phyloP scores from a whole-genome alignment of 352 stramenopile genomes.

The Globisporangium canariense region DNA sequence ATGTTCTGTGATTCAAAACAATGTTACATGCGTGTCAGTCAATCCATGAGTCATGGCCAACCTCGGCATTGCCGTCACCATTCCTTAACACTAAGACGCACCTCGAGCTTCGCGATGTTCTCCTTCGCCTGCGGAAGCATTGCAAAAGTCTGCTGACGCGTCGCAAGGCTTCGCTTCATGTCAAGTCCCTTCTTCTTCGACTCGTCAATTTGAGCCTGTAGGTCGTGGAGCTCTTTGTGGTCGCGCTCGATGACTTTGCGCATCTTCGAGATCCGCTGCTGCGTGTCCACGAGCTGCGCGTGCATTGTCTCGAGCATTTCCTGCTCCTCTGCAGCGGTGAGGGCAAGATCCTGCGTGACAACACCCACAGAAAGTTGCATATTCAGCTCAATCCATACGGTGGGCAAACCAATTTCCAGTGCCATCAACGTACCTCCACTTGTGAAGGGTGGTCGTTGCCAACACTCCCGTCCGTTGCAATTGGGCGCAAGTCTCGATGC shows the following conservation, averaged over 20 bases:
- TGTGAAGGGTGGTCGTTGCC: background rate
- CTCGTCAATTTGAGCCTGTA: conserved; percentile 34
- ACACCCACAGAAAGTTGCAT: too few species aligned
- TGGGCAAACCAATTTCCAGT: background rate
- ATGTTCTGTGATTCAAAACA: conserved; percentile 27
- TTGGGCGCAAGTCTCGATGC: background rate
- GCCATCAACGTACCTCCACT: background rate
- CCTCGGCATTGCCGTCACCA: background rate
- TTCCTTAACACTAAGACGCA: conserved; percentile 8
- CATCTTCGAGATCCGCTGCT: conserved; percentile 40
- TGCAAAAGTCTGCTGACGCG: conserved; percentile 48
- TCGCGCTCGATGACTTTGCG: conserved; percentile 35
- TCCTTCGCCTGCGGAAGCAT: conserved; percentile 62
- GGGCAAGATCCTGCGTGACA: background rate
- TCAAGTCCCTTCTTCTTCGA: conserved; percentile 24
- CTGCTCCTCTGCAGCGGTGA: conserved; percentile 13
- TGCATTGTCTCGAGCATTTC: conserved; percentile 31
- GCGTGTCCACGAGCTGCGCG: conserved; percentile 27
- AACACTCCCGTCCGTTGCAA: background rate
- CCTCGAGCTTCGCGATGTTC: conserved; percentile 71
- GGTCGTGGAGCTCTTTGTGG: conserved; percentile 21
- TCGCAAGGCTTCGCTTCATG: conserved; percentile 48
- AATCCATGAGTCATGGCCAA: background rate
- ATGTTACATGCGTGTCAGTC: background rate
- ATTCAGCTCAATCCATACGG: too few species aligned